phyloP scores from a whole-genome alignment of 352 stramenopile genomes.

The Phytophthora quininea region DNA sequence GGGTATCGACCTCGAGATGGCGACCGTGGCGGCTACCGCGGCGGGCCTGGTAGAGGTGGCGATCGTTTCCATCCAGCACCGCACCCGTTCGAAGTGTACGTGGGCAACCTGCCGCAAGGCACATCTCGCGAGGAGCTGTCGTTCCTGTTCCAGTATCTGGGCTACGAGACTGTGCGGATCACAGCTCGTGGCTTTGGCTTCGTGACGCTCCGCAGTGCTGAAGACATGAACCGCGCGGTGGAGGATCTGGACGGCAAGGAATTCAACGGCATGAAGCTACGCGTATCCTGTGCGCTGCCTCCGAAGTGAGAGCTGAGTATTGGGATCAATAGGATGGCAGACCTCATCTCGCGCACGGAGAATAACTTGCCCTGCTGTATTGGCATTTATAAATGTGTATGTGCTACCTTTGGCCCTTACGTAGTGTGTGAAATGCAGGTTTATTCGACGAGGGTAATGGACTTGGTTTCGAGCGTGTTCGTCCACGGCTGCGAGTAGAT shows the following conservation, averaged over 20 bases:
- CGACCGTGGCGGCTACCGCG: conserved; percentile 48
- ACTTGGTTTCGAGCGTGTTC: conserved; percentile 45
- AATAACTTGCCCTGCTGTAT: too few species aligned
- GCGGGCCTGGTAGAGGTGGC: conserved; percentile 35
- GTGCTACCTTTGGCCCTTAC: neutral
- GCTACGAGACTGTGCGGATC: conserved; percentile 86
- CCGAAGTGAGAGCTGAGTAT: conserved; percentile 35
- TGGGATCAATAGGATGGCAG: too few species aligned
- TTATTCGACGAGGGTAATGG: conserved; percentile 38
- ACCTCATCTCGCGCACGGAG: too few species aligned
- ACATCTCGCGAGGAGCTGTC: conserved; percentile 81
- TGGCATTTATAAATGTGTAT: conserved; percentile 22
- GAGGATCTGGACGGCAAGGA: conserved; percentile 82
- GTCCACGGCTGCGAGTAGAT: conserved; percentile 48
- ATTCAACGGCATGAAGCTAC: conserved; percentile 82
- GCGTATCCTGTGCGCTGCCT: conserved; percentile 63
- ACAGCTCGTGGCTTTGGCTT: conserved; percentile 84
- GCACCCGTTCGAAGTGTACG: conserved; percentile 82
- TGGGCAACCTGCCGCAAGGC: conserved; percentile 82
- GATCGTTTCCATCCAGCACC: conserved; percentile 54
- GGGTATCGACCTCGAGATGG: conserved; percentile 45
- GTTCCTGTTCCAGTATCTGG: conserved; percentile 83
- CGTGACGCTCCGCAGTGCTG: conserved; percentile 76
- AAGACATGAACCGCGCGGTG: conserved; percentile 81
- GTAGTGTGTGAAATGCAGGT: neutral